A percentile compares a stretch with the other conserved stretches of the same genome.
phyloP scores from a whole-genome alignment of 176 grass and related monocot genomes.

The Triticum urartu region DNA sequence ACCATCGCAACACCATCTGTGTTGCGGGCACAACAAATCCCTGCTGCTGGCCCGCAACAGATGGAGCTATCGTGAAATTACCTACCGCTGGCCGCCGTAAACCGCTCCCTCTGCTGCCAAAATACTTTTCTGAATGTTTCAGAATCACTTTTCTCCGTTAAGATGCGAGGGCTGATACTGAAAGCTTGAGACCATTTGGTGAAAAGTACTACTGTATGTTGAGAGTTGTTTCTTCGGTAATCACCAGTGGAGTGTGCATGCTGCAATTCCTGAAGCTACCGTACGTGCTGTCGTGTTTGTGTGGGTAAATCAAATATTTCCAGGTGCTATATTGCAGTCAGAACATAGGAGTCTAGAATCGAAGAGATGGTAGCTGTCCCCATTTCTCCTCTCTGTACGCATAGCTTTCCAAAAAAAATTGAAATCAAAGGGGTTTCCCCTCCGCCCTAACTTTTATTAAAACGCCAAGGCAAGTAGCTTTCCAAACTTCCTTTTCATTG shows the following conservation, averaged over 20 bases:
- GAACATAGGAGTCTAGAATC: neutral
- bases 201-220: neutral
- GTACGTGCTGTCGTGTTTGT: neutral
- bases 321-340: neutral
- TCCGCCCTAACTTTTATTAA: too few species aligned
- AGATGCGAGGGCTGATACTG: neutral
- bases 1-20: too few species aligned
- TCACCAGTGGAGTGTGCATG: neutral
- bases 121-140: neutral
- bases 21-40: too few species aligned
- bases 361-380: neutral
- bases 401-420: neutral
- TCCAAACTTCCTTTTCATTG: neutral
- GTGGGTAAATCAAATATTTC: neutral
- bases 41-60: too few species aligned
- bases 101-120: neutral
- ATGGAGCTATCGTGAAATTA: too few species aligned
- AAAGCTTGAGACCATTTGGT: neutral
- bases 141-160: neutral
- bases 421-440: too few species aligned
- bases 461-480: neutral
- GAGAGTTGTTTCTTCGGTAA: slow-evolving; percentile 17
- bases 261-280: neutral
- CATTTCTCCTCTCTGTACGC: neutral
- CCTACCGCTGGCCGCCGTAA: too few species aligned